A percentile compares a stretch with the other conserved stretches of the same genome.
phyloP scores from a whole-genome alignment of 305 asterid species.

The Rubia peregrina region DNA sequence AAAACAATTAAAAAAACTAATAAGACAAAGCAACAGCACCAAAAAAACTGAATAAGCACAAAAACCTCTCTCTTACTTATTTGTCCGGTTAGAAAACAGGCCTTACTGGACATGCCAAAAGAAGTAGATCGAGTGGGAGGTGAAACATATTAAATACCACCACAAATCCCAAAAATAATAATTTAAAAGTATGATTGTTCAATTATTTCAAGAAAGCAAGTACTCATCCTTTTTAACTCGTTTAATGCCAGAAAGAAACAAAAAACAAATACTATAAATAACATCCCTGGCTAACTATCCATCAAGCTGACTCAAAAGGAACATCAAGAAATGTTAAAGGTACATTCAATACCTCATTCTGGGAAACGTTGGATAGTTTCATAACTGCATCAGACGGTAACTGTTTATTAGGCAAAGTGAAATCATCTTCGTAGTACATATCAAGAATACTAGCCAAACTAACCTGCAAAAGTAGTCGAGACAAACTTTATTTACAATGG shows the following conservation, averaged over 20 bases:
- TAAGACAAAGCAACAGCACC: neutral
- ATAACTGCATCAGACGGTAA: constrained; percentile 46
- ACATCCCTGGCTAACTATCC: neutral
- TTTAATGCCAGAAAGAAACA: neutral
- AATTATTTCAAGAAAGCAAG: neutral
- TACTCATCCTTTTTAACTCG: neutral
- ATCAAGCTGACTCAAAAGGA: neutral
- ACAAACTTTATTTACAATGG: constrained; percentile 11
- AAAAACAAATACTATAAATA: neutral
- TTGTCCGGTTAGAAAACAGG: neutral
- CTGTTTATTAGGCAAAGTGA: constrained; percentile 60
- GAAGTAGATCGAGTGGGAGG: neutral
- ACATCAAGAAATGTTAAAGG: neutral
- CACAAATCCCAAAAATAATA: neutral
- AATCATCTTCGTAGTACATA: constrained; percentile 79
- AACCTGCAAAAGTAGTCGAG: constrained; percentile 40
- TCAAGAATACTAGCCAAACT: constrained; percentile 59
- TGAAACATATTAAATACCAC: neutral
- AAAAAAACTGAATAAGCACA: neutral
- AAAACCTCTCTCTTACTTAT: neutral
- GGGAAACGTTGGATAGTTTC: constrained; percentile 36
- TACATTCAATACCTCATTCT: constrained; percentile 39
- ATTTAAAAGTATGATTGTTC: neutral
- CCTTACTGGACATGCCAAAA: neutral
- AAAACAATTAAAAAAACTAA: neutral